Evolutionary conservation across 176 grass and related monocot genomes (phyloP).

Genomic region (Ensete ventricosum): DNA sequence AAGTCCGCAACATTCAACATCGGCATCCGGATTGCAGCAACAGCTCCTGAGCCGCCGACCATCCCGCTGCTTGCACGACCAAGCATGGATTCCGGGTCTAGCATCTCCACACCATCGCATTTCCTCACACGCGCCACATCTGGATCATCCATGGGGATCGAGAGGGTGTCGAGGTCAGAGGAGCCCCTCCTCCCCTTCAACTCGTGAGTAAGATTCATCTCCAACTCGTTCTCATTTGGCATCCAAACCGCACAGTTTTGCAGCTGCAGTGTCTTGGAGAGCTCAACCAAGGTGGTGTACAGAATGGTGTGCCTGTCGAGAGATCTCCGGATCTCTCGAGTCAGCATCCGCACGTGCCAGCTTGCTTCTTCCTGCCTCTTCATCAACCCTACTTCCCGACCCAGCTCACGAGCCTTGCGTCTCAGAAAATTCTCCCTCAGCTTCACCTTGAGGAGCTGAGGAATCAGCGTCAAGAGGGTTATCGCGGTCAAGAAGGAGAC

Average conservation of each 20-base stretch:
- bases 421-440: conserved; percentile 17
- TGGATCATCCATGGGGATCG: conserved; percentile 10
- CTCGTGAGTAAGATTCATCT: conserved; percentile 11
- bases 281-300: conserved; percentile 22
- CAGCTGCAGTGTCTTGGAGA: conserved; percentile 16
- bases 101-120: not conserved
- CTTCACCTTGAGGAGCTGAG: conserved; percentile 16
- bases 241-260: conserved; percentile 23
- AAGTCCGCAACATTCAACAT: conserved; percentile 19
- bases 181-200: not conserved
- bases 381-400: conserved; percentile 16
- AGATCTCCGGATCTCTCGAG: conserved; percentile 19
- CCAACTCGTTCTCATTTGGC: conserved; percentile 5
- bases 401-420: conserved; percentile 13
- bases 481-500: conserved; percentile 18
- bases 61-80: not conserved
- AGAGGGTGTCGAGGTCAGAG: not conserved
- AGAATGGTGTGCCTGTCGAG: conserved; percentile 21
- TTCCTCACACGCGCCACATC: not conserved
- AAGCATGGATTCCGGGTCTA: not conserved
- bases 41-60: not conserved
- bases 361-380: conserved; percentile 20
- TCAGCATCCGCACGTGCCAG: conserved; percentile 21
- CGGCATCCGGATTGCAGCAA: conserved; percentile 23
- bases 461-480: conserved; percentile 15